phyloP scores from a whole-genome alignment of 495 filamentous ascomycete genomes.

The Hypoxylon rickii region DNA sequence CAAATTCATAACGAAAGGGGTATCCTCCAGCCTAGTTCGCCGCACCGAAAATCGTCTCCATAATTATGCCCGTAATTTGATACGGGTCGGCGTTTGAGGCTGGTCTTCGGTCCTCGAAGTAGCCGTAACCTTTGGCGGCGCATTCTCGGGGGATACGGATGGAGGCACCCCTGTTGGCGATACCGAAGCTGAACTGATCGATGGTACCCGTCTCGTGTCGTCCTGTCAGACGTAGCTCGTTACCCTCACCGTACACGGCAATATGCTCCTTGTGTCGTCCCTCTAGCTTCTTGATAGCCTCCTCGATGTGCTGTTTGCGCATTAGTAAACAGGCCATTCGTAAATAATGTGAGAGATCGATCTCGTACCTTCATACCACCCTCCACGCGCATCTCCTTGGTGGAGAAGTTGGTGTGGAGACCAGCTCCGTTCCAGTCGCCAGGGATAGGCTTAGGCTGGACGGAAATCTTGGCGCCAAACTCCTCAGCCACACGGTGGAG shows the following conservation, averaged over 20 bases:
- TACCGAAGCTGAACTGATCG: constrained; percentile 92
- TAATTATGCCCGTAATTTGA: constrained; percentile 92
- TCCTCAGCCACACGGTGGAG: constrained; percentile 96
- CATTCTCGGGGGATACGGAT: constrained; percentile 91
- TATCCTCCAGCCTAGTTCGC: constrained; percentile 33
- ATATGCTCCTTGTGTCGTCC: constrained; percentile 94
- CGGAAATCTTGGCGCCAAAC: constrained; percentile 94
- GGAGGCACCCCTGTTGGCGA: constrained; percentile 92
- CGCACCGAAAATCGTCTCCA: constrained; percentile 63
- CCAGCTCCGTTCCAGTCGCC: constrained; percentile 99
- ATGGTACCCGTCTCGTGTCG: constrained; percentile 93
- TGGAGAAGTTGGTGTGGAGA: constrained; percentile 91
- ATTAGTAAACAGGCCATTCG: constrained; percentile 4
- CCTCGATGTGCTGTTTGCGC: constrained; percentile 64
- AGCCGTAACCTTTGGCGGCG: constrained; percentile 93
- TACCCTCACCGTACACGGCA: constrained; percentile 95
- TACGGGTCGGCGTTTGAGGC: constrained; percentile 97
- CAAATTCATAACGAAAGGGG: constrained; percentile 28
- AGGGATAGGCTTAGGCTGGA: constrained; percentile 97
- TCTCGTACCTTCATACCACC: constrained; percentile 81
- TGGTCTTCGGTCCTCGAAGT: constrained; percentile 96
- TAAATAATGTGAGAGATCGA: background rate
- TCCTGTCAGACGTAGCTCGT: constrained; percentile 88
- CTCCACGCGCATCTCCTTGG: constrained; percentile 81
- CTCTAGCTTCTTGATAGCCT: constrained; percentile 83